phyloP scores from a whole-genome alignment of 257 asterid species.

The Przewalskia tangutica region DNA sequence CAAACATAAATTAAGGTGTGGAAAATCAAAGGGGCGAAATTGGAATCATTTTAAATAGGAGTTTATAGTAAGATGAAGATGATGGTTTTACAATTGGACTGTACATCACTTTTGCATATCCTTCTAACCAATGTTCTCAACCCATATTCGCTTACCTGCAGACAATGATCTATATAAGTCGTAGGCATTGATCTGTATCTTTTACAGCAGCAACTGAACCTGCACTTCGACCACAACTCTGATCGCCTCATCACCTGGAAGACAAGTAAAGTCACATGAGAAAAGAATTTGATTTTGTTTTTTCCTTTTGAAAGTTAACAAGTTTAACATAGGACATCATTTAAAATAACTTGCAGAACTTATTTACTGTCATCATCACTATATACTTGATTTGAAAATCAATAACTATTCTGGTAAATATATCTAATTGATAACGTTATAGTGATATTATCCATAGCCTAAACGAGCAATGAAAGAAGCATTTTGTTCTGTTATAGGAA shows the following conservation, averaged over 20 bases:
- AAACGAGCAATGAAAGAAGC: too few species aligned
- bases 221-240: slow-evolving; percentile 51
- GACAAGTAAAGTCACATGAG: neutral
- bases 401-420: too few species aligned
- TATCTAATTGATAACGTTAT: too few species aligned
- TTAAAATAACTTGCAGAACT: neutral
- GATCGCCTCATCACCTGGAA: slow-evolving; percentile 51
- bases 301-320: too few species aligned
- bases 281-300: neutral
- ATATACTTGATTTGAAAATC: too few species aligned
- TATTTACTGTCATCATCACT: neutral
- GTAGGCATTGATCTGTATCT: slow-evolving; percentile 47
- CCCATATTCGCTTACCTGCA: slow-evolving; percentile 40
- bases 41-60: neutral
- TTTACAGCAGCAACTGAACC: slow-evolving; percentile 48
- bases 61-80: neutral
- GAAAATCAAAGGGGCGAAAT: neutral
- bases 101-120: neutral
- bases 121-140: neutral
- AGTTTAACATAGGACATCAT: neutral
- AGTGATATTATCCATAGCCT: too few species aligned
- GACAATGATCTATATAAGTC: slow-evolving; percentile 38
- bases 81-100: neutral
- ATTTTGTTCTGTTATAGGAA: too few species aligned
- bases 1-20: neutral